Conservation (phyloP, 1,284 basidiomycete genomes). For the Moesziomyces parantarcticus region DNA sequence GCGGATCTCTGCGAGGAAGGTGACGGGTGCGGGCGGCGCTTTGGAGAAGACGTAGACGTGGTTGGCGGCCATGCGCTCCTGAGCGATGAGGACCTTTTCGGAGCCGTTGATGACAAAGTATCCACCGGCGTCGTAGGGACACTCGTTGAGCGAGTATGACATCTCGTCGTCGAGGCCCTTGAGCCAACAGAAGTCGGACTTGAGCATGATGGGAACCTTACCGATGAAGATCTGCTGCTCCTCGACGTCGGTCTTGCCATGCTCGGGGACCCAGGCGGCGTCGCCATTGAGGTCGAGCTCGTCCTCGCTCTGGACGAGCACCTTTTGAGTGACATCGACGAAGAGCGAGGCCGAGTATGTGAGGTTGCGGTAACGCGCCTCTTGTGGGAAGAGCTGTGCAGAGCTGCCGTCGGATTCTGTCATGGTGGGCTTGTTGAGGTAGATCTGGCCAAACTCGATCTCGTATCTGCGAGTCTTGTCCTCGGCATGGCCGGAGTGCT, state of each 20-base stretch:
- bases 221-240: constrained; percentile 91
- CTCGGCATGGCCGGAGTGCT: constrained; percentile 77
- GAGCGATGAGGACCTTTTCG: constrained; percentile 98
- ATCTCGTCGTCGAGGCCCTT: constrained; percentile 81
- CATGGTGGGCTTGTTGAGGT: constrained; percentile 90
- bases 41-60: constrained; percentile 99
- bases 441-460: constrained; percentile 97
- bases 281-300: constrained; percentile 78
- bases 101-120: constrained; percentile 99
- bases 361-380: constrained; percentile 91
- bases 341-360: constrained; percentile 97
- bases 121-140: constrained; percentile 91
- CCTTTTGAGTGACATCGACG: constrained; percentile 92
- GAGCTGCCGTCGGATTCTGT: constrained; percentile 96
- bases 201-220: constrained; percentile 97
- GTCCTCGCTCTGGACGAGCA: constrained; percentile 81
- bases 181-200: constrained; percentile 94
- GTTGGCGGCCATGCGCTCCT: constrained; percentile 99
- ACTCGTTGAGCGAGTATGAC: constrained; percentile 92
- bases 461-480: constrained; percentile 85
- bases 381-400: constrained; percentile 94
- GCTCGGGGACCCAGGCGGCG: constrained; percentile 78
- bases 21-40: constrained; percentile 94
- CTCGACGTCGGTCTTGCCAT: constrained; percentile 74
- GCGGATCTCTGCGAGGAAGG: constrained; percentile 95